Evolutionary conservation across 805 yeast species (phyloP).

Genomic region (Millerago galiae): DNA sequence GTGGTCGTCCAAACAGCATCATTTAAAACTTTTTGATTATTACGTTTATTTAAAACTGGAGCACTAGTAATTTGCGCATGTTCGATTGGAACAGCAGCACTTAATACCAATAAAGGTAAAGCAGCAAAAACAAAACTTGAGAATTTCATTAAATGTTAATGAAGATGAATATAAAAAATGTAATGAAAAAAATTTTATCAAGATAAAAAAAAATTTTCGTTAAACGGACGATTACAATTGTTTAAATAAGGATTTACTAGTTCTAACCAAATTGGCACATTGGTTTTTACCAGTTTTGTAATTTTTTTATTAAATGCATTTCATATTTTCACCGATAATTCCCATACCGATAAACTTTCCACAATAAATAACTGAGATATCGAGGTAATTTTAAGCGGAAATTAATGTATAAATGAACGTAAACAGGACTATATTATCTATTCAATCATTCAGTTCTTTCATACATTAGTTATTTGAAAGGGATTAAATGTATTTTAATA

Average conservation of each 20-base stretch:
- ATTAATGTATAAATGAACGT: not conserved
- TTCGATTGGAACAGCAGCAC: conserved; percentile 20
- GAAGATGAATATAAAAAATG: not conserved
- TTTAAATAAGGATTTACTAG: conserved; percentile 1
- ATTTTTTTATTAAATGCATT: conserved; percentile 4
- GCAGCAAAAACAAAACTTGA: conserved; percentile 6
- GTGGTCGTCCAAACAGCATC: conserved; percentile 32
- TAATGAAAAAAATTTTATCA: not conserved
- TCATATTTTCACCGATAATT: conserved; percentile 7
- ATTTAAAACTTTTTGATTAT: conserved; percentile 16
- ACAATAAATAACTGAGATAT: not conserved
- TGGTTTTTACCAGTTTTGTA: not conserved
- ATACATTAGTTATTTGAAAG: not conserved
- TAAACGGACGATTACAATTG: not conserved
- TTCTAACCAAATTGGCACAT: conserved; percentile 5
- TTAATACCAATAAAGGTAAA: conserved; percentile 12
- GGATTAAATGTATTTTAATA: too few species aligned
- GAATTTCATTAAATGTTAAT: conserved; percentile 4
- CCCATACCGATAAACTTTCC: not conserved
- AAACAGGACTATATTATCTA: not conserved
- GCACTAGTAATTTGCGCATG: conserved; percentile 14
- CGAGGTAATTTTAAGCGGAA: not conserved
- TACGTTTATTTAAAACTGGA: conserved; percentile 19
- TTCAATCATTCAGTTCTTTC: too few species aligned
- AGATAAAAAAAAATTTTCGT: conserved; percentile 1